Evolutionary conservation across 139 green algal genomes (phyloP), one percentile per base, ranked within the genome.

Genomic region (Gonium pectorale): DNA sequence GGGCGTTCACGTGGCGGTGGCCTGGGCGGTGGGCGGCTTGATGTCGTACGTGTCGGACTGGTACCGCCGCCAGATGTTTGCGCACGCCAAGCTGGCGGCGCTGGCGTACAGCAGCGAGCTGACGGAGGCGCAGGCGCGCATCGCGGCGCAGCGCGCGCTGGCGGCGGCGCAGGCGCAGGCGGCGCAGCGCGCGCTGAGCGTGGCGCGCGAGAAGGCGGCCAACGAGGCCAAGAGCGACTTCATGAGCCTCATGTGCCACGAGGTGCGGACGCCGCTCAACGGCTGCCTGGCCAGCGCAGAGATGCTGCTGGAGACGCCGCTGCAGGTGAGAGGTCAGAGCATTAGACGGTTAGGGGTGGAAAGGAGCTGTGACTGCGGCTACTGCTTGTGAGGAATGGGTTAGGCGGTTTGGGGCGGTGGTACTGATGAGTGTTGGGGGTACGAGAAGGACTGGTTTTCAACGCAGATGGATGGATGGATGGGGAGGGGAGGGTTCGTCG

Each of bases 281-380:
- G 93, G 94, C 54, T 98, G 95, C 90, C 90, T 98, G 38, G 95
- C 95, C 21, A 93, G 82, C 15, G 95, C 94, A 2, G 95, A 98
- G 89, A 98, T 98, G 95, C 89, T 98, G 89, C 90, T 97, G 71
- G 92, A 98, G 80, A 97, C 93, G 31, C 51, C 88, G 9, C 87
- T 96, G 56, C 67, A n/a, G n/a, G n/a, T n/a, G n/a, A n/a, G n/a
- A n/a, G n/a, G n/a, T n/a, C n/a, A n/a, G n/a, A n/a, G n/a, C n/a
- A n/a, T n/a, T n/a, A n/a, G n/a, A n/a, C n/a, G n/a, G n/a, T n/a
- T n/a, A n/a, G n/a, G n/a, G n/a, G n/a, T n/a, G n/a, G n/a, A n/a
- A n/a, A n/a, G n/a, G n/a, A n/a, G n/a, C n/a, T n/a, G n/a, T n/a
- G n/a, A n/a, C n/a, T n/a, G n/a, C n/a, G n/a, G n/a, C n/a, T n/a